Evolutionary conservation across 139 green algal genomes (phyloP).

Genomic region (Yamagishiella unicocca): DNA sequence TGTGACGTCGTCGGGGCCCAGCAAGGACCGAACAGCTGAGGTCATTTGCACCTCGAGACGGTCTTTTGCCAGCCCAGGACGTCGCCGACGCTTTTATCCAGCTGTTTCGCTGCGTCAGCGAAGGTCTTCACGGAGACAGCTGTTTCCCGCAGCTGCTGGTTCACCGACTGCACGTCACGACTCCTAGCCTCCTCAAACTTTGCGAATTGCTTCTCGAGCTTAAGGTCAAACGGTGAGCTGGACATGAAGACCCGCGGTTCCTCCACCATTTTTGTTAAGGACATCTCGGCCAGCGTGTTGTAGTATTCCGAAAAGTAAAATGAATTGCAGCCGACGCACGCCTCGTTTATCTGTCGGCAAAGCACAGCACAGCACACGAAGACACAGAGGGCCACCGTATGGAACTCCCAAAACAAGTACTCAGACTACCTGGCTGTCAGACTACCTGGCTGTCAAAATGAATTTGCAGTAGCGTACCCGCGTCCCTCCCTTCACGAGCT

Average conservation of each 20-base stretch:
- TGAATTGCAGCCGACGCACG: too few relatives aligned
- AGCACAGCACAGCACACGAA: too few relatives aligned
- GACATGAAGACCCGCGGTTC: background rate
- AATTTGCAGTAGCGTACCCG: too few relatives aligned
- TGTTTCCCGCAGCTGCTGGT: background rate
- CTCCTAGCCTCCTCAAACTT: background rate
- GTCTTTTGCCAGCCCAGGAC: background rate
- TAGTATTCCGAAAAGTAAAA: background rate
- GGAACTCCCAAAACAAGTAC: too few relatives aligned
- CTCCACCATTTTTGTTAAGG: background rate
- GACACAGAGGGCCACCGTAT: too few relatives aligned
- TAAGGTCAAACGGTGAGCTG: background rate
- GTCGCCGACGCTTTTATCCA: background rate
- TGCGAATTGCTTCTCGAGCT: background rate
- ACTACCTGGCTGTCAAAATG: too few relatives aligned
- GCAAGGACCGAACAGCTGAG: background rate
- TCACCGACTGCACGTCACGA: background rate
- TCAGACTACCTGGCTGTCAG: too few relatives aligned
- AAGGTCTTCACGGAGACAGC: background rate
- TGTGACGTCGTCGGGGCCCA: background rate
- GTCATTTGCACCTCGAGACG: background rate
- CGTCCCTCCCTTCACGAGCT: too few relatives aligned
- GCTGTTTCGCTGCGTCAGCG: background rate
- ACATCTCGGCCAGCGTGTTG: background rate
- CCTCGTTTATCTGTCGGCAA: too few relatives aligned